phyloP scores from a whole-genome alignment of 495 filamentous ascomycete species.

The Penicillium silybi region DNA sequence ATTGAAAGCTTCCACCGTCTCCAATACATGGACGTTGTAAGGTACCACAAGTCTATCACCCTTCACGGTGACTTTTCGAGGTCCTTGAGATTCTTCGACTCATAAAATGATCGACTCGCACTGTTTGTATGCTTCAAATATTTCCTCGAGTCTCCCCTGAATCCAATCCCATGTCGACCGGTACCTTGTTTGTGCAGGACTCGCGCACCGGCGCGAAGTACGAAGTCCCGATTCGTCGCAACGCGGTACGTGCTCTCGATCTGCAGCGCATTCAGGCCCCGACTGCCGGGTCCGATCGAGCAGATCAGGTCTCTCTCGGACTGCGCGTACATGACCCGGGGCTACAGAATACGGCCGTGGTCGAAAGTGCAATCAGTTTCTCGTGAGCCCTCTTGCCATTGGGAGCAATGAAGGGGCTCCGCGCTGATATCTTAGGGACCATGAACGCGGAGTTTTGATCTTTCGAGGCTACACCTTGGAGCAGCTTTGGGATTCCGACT shows the following conservation, averaged over 20 bases:
- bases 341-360: constrained; percentile 51
- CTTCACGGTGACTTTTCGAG: background rate
- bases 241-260: constrained; percentile 46
- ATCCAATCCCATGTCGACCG: constrained; percentile 27
- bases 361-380: constrained; percentile 48
- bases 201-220: constrained; percentile 48
- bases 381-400: constrained; percentile 38
- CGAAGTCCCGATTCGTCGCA: constrained; percentile 47
- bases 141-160: background rate
- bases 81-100: no score
- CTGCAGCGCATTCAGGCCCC: constrained; percentile 44
- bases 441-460: constrained; percentile 24
- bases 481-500: constrained; percentile 34
- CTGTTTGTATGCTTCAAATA: background rate
- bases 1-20: background rate
- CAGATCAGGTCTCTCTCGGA: constrained; percentile 29
- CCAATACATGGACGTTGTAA: background rate
- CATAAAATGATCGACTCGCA: no score
- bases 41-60: background rate
- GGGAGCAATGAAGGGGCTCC: background rate
- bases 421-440: constrained; percentile 18
- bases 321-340: constrained; percentile 52
- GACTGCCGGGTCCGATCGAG: constrained; percentile 10
- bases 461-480: constrained; percentile 32
- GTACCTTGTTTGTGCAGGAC: constrained; percentile 39